phyloP scores from a whole-genome alignment of 2,329 filamentous ascomycete species.

The Emericellopsis cladophorae region DNA sequence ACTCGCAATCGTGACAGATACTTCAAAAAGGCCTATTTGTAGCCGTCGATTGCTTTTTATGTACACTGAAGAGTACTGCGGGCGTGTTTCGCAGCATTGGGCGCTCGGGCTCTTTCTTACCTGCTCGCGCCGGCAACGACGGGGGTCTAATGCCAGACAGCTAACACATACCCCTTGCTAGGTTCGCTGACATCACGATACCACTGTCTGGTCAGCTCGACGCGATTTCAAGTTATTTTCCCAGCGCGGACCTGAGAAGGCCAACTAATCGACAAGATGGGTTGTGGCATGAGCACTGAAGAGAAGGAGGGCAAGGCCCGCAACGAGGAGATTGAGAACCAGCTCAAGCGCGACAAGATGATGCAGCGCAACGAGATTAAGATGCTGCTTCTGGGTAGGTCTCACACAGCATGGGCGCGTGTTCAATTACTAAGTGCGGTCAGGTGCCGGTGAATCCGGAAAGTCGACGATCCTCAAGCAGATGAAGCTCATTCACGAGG shows the following conservation, averaged over 20 bases:
- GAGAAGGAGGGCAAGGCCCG: conserved; percentile 99
- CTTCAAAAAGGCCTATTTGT: too few species aligned
- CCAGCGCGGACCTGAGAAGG: conserved; percentile 4
- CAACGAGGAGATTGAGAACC: conserved; percentile 99
- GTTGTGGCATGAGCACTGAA: conserved; percentile 99
- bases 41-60: too few species aligned
- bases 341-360: conserved; percentile 97
- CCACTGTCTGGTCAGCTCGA: neutral
- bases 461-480: conserved; percentile 98
- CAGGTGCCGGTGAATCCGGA: conserved; percentile 86
- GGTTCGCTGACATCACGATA: neutral
- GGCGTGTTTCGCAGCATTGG: too few species aligned
- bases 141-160: neutral
- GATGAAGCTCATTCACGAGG: conserved; percentile 99
- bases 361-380: conserved; percentile 99
- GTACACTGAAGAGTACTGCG: too few species aligned
- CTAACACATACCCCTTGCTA: neutral
- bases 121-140: neutral
- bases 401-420: neutral
- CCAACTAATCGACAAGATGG: conserved; percentile 59
- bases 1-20: too few species aligned
- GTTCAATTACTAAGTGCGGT: neutral
- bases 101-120: neutral
- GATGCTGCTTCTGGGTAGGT: conserved; percentile 89
- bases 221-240: neutral